Evolutionary conservation across 441 rosid species (phyloP), one percentile per base, ranked within the genome.

Genomic region (Brassica hybrid): DNA sequence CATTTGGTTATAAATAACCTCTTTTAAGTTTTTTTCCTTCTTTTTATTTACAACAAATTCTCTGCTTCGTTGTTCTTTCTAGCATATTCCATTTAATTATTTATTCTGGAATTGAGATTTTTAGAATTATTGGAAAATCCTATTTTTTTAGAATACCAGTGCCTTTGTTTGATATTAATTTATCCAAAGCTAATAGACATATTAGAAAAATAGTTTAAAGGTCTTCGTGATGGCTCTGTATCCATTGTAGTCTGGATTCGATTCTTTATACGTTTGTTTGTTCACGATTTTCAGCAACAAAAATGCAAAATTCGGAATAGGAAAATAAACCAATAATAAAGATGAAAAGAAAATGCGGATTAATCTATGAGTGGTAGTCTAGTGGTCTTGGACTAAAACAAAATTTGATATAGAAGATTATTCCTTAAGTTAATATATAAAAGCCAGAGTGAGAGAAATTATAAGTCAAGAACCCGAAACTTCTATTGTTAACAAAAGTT

Each of bases 1-100:
- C 76, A 66, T 77, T 71, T 67, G 23, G 17, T 71, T 77, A 64
- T 16, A 16, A 54, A 54, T 66, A 72, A 72, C 81, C 58, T 65
- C 62, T 59, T 58, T 65, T 63, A 18, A 0, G 30, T 25, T 54
- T 54, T 27, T 17, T 38, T 41, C 2, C 4, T 17, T 13, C 12
- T 13, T 6, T 13, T 7, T 12, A 17, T 7, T 1, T 11, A 60
- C 27, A 27, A 60, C 0, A 27, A 56, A 16, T 19, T 76, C 2
- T 76, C 23, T 67, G 54, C 58, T 50, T 69, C 34, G 79, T 23
- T 76, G 69, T 76, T 60, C 30, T 62, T 62, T 11, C 69, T 17
- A 14, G 67, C 67, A 56, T 77, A 21, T 72, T 72, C 36, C 62
- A 67, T 72, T 13, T 27, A 70, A 8, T 19, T 61, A 50, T 69